Evolutionary conservation across 2,329 filamentous ascomycete genomes (phyloP).

Genomic region (Colletotrichum limetticola): DNA sequence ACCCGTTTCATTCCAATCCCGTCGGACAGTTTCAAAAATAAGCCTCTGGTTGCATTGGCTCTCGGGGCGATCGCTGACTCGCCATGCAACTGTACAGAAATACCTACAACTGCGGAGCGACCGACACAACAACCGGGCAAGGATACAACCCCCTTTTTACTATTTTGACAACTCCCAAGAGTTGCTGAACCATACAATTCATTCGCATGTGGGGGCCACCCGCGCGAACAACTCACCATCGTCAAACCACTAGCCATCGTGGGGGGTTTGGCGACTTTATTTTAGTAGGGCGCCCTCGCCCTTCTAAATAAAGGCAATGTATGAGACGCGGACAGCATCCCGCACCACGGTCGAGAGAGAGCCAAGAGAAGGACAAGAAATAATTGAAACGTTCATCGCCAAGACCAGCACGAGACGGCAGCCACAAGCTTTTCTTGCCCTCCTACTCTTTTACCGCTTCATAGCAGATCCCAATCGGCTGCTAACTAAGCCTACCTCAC

Average conservation of each 20-base stretch:
- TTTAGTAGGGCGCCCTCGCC: not conserved
- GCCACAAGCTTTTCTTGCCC: constrained; percentile 16
- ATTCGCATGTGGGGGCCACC: not conserved
- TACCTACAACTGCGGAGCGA: not conserved
- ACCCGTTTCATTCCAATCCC: constrained; percentile 22
- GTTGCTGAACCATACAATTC: not conserved
- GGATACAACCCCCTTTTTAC: constrained; percentile 23
- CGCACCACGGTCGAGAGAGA: not conserved
- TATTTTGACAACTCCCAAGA: constrained; percentile 28
- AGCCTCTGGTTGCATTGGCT: constrained; percentile 18
- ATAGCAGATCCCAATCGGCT: not conserved
- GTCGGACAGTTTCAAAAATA: constrained; percentile 19
- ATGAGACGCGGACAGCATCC: constrained; percentile 22
- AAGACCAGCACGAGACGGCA: constrained; percentile 12
- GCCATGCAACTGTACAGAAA: constrained; percentile 1
- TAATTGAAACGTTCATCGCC: constrained; percentile 33
- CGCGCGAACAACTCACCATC: not conserved
- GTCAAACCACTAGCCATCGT: not conserved
- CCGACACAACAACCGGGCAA: constrained; percentile 2
- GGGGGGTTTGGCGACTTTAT: not conserved
- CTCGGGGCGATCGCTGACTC: constrained; percentile 19
- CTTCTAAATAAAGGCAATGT: constrained; percentile 18
- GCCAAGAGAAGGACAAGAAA: constrained; percentile 20
- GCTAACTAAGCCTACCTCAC: not conserved
- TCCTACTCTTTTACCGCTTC: not conserved